These are phyloP conservation scores for Spencermartinsiella europaea DNA, from an alignment of 805 yeast species.

Conservation along the genomic window DNA sequence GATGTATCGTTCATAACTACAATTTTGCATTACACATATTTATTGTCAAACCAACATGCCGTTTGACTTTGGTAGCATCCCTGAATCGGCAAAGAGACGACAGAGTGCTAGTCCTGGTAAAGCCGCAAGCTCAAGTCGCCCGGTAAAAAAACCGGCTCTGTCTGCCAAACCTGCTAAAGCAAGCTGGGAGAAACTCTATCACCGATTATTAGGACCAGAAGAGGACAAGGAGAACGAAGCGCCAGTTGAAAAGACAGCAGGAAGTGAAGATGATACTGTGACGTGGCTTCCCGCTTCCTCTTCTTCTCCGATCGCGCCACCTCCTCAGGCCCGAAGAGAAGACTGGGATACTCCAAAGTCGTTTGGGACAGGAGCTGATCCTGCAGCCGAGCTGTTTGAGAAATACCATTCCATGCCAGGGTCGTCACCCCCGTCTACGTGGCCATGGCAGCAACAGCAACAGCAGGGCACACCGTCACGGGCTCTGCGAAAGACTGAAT, in stretches of 20 bases:
- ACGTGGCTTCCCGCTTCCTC: conserved; percentile 16
- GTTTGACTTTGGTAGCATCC: neutral
- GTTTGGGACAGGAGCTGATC: conserved; percentile 13
- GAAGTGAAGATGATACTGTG: conserved; percentile 10
- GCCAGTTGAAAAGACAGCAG: neutral
- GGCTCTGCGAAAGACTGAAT: conserved; percentile 3
- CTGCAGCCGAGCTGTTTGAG: conserved; percentile 21
- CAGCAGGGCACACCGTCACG: neutral
- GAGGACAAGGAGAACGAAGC: neutral
- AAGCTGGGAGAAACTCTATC: conserved; percentile 7
- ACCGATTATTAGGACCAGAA: conserved; percentile 7
- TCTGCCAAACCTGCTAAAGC: too few relatives aligned
- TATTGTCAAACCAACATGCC: too few relatives aligned
- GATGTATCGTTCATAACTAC: too few relatives aligned
- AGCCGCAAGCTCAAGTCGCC: neutral
- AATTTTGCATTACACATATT: too few relatives aligned
- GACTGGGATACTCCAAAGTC: neutral
- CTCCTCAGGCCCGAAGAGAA: neutral
- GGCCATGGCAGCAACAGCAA: conserved; percentile 12
- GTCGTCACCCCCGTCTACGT: conserved; percentile 19
- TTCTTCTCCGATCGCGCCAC: conserved; percentile 3
- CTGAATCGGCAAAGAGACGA: neutral
- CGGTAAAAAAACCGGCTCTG: neutral
- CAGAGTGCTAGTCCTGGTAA: neutral
- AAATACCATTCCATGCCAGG: conserved; percentile 12